These are phyloP conservation scores for Eleusine indica DNA, from an alignment of 176 grass and related monocot genomes.

Conservation along the genomic window DNA sequence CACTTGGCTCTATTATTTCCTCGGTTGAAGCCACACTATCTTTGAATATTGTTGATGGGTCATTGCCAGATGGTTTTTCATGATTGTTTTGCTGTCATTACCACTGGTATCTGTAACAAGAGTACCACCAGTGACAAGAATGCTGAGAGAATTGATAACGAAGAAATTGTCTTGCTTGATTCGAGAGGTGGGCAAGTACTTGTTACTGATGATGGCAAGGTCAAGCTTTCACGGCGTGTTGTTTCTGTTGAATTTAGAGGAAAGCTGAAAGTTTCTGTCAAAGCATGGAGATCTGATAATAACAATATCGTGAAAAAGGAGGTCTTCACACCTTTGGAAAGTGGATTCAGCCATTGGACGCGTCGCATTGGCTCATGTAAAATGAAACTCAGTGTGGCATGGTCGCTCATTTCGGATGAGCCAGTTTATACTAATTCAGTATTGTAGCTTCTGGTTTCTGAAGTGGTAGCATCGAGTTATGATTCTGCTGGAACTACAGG, in stretches of 20 bases:
- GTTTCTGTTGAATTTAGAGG: not conserved
- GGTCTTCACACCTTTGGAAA: not conserved
- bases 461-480: not conserved
- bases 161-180: not conserved
- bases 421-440: not conserved
- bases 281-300: not conserved
- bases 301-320: not conserved
- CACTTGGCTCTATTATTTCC: not conserved
- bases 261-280: not conserved
- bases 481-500: too few relatives aligned
- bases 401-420: not conserved
- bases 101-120: not conserved
- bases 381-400: not conserved
- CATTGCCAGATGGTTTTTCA: conserved; percentile 22
- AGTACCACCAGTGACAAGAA: not conserved
- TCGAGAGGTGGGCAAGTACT: not conserved
- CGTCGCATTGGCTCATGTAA: not conserved
- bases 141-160: not conserved
- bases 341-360: not conserved
- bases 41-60: not conserved
- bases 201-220: not conserved
- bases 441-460: not conserved
- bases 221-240: conserved; percentile 2
- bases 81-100: not conserved
- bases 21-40: conserved; percentile 21